A percentile compares a stretch with the other conserved stretches of the same genome.
phyloP scores from a whole-genome alignment of 768 basidiomycete genomes.

The Aureoboletus auriporus region DNA sequence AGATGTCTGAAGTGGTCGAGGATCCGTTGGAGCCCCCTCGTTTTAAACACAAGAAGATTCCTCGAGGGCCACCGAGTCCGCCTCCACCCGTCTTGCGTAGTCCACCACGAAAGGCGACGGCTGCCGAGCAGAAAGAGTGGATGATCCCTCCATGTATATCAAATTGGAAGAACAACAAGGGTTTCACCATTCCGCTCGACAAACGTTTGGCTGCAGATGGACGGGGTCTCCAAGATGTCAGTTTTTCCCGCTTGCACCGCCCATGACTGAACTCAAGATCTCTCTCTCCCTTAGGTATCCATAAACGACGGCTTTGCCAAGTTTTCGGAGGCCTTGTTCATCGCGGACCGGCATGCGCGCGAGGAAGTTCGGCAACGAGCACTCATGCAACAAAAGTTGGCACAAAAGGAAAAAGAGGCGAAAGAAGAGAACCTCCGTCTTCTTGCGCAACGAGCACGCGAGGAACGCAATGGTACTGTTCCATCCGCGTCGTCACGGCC shows the following conservation, averaged over 20 bases:
- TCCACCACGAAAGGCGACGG: conserved; percentile 94
- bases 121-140: conserved; percentile 99
- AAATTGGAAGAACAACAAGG: conserved; percentile 99
- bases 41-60: conserved; percentile 99
- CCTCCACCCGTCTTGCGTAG: conserved; percentile 93
- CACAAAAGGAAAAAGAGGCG: conserved; percentile 91
- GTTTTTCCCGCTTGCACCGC: conserved; percentile 25
- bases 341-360: conserved; percentile 95
- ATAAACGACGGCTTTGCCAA: conserved; percentile 99
- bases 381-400: conserved; percentile 98
- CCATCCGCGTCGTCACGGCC: conserved; percentile 59
- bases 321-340: conserved; percentile 92
- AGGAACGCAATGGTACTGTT: conserved; percentile 81
- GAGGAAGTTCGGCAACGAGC: conserved; percentile 96
- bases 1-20: conserved; percentile 97
- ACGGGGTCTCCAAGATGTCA: conserved; percentile 94
- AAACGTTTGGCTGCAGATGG: conserved; percentile 98
- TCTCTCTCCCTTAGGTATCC: conserved; percentile 60
- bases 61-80: conserved; percentile 91
- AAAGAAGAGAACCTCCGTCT: conserved; percentile 96
- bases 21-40: conserved; percentile 95
- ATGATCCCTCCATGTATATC: conserved; percentile 99
- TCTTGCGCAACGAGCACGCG: conserved; percentile 92
- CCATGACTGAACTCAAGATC: background rate
- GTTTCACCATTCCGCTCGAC: conserved; percentile 97